Percentiles rank a stretch among this genome's conserved stretches.
phyloP scores from a whole-genome alignment of 2,329 filamentous ascomycete species.

The Zymoseptoria passerinii region DNA sequence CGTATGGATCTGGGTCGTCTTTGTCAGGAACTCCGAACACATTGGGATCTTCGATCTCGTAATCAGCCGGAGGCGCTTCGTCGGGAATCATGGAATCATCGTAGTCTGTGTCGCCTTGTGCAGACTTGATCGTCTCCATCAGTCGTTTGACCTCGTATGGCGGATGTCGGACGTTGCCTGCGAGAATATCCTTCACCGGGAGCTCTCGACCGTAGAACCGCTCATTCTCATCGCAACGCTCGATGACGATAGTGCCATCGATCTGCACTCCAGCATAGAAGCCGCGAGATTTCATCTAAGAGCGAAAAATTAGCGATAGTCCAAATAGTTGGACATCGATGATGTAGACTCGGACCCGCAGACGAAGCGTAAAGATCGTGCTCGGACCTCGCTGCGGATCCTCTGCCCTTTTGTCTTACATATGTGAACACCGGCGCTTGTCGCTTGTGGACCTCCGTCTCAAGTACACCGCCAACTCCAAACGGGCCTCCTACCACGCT shows the following conservation, averaged over 20 bases:
- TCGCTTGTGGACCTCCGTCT: constrained; percentile 59
- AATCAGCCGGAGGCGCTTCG: constrained; percentile 70
- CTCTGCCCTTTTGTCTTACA: constrained; percentile 1
- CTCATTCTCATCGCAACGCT: constrained; percentile 81
- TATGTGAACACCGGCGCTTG: constrained; percentile 73
- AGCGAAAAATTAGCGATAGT: no score
- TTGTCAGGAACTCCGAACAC: constrained; percentile 69
- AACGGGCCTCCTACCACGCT: constrained; percentile 70
- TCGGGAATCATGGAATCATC: constrained; percentile 60
- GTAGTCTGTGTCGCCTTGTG: constrained; percentile 72
- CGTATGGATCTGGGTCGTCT: constrained; percentile 85
- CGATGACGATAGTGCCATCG: constrained; percentile 78
- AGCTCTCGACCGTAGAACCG: constrained; percentile 68
- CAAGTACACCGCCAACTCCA: constrained; percentile 64
- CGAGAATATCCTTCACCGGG: constrained; percentile 54
- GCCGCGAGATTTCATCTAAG: constrained; percentile 67
- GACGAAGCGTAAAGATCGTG: no score
- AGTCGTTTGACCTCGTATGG: constrained; percentile 52
- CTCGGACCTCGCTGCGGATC: no score
- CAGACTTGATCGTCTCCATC: constrained; percentile 77
- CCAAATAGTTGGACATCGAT: no score
- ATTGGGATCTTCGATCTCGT: constrained; percentile 45
- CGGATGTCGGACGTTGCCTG: constrained; percentile 51
- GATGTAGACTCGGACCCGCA: no score
- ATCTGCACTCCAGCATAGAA: constrained; percentile 81